Evolutionary conservation across 352 stramenopile genomes (phyloP), one percentile per base, ranked within the genome.

Genomic region (Peronospora destructor): DNA sequence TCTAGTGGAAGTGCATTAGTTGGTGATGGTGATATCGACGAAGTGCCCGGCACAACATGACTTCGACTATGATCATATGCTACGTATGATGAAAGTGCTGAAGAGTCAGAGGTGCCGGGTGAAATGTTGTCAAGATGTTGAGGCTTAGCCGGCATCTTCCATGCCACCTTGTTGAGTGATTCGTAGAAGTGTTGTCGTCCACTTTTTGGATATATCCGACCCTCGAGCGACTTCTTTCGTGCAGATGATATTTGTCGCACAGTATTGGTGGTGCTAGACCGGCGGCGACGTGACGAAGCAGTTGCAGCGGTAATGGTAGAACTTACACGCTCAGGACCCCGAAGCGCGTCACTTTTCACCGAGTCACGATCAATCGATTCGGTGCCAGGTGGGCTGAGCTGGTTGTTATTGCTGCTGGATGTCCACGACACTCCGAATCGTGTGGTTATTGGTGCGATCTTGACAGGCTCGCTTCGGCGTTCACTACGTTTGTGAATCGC

Each of bases 161-260:
- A n/a, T n/a, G n/a, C n/a, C n/a, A n/a, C n/a, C n/a, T n/a, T n/a
- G n/a, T n/a, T n/a, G n/a, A n/a, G n/a, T n/a, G n/a, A n/a, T n/a
- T 89, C 73, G 56, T 87, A 87, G 55, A 83, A 89, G 47, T 89
- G 87, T 56, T 79, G 72, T 8, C 72, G 64, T 2, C 78, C 73
- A 25, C 66, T 86, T 54, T 87, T 23, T 23, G 71, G 71, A 36
- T 76, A 71, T 68, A 87, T 71, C 76, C 78, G 87, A 9, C 76
- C 78, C 0, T 85, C 72, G 0, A 76, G 78, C 2, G 68, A 53
- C 12, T 87, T 71, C 23, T 84, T 82, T 11, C 59, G 49, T 12
- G 46, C 44, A 21, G 62, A 53, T 44, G 53, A 49, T 11, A 48
- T 55, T 30, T 45, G 45, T 38, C 61, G 50, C 1, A 50, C 50